A percentile compares a stretch with the other conserved stretches of the same genome.
These are phyloP conservation scores for Russula lepida DNA, from an alignment of 768 basidiomycete genomes.

Conservation along the genomic window DNA sequence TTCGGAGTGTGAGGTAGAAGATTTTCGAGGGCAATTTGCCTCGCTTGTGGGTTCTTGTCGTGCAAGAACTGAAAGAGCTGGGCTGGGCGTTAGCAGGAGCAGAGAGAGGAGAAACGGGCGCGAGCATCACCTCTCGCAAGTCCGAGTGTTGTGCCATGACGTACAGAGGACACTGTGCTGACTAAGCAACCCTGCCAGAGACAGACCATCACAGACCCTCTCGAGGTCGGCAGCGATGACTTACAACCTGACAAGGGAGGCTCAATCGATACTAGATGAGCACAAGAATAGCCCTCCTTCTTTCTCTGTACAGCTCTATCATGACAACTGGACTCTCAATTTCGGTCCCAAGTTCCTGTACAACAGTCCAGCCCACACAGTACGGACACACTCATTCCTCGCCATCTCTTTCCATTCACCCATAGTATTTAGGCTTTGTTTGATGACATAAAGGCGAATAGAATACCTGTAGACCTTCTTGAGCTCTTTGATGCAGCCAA, in stretches of 20 bases:
- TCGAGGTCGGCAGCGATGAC: constrained; percentile 37
- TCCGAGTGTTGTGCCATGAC: constrained; percentile 16
- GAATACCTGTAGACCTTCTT: constrained; percentile 81
- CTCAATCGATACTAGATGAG: constrained; percentile 50
- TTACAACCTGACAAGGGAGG: constrained; percentile 66
- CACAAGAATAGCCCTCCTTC: constrained; percentile 55
- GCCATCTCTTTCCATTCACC: neutral
- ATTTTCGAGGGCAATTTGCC: constrained; percentile 79
- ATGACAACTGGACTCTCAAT: constrained; percentile 78
- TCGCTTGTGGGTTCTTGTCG: constrained; percentile 79
- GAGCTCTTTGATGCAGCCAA: constrained; percentile 67
- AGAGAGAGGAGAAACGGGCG: neutral
- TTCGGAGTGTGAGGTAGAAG: constrained; percentile 72
- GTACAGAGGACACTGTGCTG: neutral
- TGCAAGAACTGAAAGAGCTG: constrained; percentile 79
- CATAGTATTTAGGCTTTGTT: constrained; percentile 51
- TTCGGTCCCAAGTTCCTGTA: constrained; percentile 76
- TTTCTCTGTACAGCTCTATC: constrained; percentile 69
- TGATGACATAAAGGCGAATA: constrained; percentile 73
- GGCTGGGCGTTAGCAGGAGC: neutral
- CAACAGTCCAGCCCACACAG: constrained; percentile 60
- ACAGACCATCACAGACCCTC: neutral
- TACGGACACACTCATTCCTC: constrained; percentile 22
- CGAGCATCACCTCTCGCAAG: constrained; percentile 19
- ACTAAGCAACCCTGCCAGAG: neutral